Conservation (phyloP, 306 rosid species). For the Lotus japonicus region DNA sequence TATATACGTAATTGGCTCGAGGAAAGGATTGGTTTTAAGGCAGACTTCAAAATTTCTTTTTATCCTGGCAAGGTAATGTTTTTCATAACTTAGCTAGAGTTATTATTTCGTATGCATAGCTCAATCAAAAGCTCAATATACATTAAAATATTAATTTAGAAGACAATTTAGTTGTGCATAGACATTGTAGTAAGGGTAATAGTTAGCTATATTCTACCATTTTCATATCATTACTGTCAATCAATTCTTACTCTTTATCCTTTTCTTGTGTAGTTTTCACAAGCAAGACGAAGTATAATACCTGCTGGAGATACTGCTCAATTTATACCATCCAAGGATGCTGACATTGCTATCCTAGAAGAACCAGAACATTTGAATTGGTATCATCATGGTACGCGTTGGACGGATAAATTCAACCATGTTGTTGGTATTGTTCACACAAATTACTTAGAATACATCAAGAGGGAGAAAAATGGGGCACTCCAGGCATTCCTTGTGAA, state of each 20-base stretch:
- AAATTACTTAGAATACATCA: constrained; percentile 91
- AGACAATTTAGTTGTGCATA: not conserved
- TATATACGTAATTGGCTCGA: constrained; percentile 95
- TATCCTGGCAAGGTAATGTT: constrained; percentile 89
- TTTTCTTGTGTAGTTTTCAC: constrained; percentile 56
- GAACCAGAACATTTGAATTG: constrained; percentile 98
- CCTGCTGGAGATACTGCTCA: constrained; percentile 96
- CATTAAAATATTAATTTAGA: not conserved
- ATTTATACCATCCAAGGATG: constrained; percentile 83
- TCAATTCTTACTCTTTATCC: constrained; percentile 25
- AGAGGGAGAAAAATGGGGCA: constrained; percentile 94
- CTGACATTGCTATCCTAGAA: constrained; percentile 92
- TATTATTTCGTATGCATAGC: not conserved
- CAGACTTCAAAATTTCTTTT: constrained; percentile 88
- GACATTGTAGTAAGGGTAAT: not conserved
- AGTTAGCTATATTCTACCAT: constrained; percentile 6
- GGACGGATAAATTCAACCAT: constrained; percentile 94
- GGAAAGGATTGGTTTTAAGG: constrained; percentile 89
- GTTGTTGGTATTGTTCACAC: constrained; percentile 98
- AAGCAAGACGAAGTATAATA: constrained; percentile 79
- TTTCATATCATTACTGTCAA: constrained; percentile 14
- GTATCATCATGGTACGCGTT: constrained; percentile 96
- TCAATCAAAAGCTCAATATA: not conserved
- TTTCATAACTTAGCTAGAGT: constrained; percentile 5
- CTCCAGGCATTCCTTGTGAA: constrained; percentile 91